Base-by-base conservation (phyloP, 495 filamentous ascomycete species). In the Penicillium coffeae region DNA sequence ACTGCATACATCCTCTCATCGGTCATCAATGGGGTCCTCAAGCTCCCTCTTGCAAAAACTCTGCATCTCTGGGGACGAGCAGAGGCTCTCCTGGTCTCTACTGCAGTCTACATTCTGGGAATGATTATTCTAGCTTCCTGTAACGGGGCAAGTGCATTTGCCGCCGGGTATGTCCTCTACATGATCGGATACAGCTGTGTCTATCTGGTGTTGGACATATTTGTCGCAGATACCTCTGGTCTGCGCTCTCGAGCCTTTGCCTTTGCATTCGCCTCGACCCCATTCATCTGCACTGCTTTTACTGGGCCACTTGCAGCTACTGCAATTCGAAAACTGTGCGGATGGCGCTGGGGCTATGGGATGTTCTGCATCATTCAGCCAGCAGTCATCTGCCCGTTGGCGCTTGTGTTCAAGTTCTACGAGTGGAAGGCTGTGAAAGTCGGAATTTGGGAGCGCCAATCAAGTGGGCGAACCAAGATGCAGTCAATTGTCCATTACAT, bases 31-130 rank as follows among this genome's bases (percentile, higher is more conserved):
- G 86, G 84, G 38, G 70, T 87, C 25, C 57, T 78, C n/a, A 84
- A 84, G 52, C 68, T 88, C n/a, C 76, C 84, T 4, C 64, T 86
- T 10, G 84, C 82, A 25, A 86, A 87, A 58, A 72, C 86, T 21
- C 63, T 88, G 42, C 84, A 88, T 58, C 68, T 85, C 20, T 88
- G 79, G 75, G 85, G 85, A 34, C 59, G 81, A 55, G 51, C 77
- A 51, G 66, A 79, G 51, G 75, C 68, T 21, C 79, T 85, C 49
- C 70, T 69, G 8, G 42, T 77, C 37, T 66, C 70, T 32, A 56
- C 70, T 0, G 21, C 46, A 1, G 39, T 77, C 13, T 65, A 67
- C 34, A 56, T 68, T 0, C 22, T 76, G 1, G 76, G 76, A 0
- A 58, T 78, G 43, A 64, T 79, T 35, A 56, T 78, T 40, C 65